Evolutionary conservation across 106 monocot species (phyloP), one percentile per base, ranked within the genome.

Genomic region (Gastrodia elata): DNA sequence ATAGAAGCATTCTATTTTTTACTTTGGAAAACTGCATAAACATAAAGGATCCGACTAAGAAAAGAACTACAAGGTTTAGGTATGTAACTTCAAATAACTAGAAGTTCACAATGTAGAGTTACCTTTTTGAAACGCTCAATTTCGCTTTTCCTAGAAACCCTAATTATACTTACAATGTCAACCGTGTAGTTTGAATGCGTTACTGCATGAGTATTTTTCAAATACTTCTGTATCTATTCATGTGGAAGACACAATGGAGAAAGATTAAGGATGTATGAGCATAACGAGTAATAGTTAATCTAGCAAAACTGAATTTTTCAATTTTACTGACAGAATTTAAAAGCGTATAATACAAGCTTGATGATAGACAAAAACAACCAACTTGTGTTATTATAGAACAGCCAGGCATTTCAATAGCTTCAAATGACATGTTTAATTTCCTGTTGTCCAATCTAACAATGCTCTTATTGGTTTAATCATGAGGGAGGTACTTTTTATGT

Each of bases 1-100:
- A 97, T 26, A 97, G 76, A 79, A 97, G 92, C 92, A 92, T 97
- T 80, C 88, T 88, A 78, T 97, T 97, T 77, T 84, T 77, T 39
- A 74, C 75, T 73, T 30, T 73, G 55, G 85, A 82, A 64, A 90
- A 92, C 96, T 97, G 87, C 73, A 81, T 22, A 81, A 25, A 72
- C n/a, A 48, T 24, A 72, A 81, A 20, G 73, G 49, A 42, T 25
- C n/a, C 25, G 34, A 20, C 48, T 34, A 25, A 72, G 20, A 33
- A 38, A 69, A 25, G 69, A 55, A 41, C 57, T 39, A 58, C 15
- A 70, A 24, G 49, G 16, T 30, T 28, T 13, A 58, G 25, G 52
- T 61, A 26, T 30, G 32, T 61, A 70, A 70, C 0, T 35, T 74
- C 38, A 74, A 37, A 28, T 39, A 24, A 57, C n/a, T 64, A 27